Evolutionary conservation across 768 basidiomycete species (phyloP), one percentile per base, ranked within the genome.

Genomic region (Tremella fuciformis): DNA sequence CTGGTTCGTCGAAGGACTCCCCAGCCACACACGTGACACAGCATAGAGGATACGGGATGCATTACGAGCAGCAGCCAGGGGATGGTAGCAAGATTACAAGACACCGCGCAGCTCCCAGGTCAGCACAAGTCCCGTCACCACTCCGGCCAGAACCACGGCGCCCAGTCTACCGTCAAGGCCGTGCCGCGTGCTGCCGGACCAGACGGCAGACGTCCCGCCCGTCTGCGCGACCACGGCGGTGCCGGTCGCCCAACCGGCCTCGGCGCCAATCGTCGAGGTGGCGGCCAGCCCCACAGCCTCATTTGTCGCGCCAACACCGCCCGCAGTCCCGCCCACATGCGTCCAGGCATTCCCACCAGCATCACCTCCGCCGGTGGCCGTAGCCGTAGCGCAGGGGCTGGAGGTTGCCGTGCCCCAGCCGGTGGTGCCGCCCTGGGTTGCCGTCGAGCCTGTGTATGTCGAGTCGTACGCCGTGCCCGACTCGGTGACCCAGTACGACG

Each of bases 401-500:
- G 29, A 11, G 4, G 29, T 34, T 11, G 29, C 29, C 29, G 29
- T 34, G 29, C 29, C 29, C 29, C 29, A 34, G n/a, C 42, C 42
- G 42, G n/a, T 46, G 22, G n/a, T 22, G n/a, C 42, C 42, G 22
- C 42, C 42, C 8, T 18, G 4, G 42, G 42, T 46, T 15, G 42
- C 16, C 4, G 22, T 46, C 8, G 42, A 18, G 8, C 42, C 42
- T 8, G 51, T 34, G 19, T 34, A 29, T 24, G 51, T 52, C 51
- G 51, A 25, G 13, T 52, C 51, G 51, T 52, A 52, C 11, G 24
- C 51, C 13, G 38, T 8, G 11, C 51, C 51, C 25, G 22, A 34
- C 18, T 34, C 18, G 16, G 16, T 8, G n/a, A 57, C 26, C 69
- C 69, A 71, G 25, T 50, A 63, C 9, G 53, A 53, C 44, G 55